Base-by-base conservation (phyloP, 176 grass and related monocot species). In the Panicum miliaceum region DNA sequence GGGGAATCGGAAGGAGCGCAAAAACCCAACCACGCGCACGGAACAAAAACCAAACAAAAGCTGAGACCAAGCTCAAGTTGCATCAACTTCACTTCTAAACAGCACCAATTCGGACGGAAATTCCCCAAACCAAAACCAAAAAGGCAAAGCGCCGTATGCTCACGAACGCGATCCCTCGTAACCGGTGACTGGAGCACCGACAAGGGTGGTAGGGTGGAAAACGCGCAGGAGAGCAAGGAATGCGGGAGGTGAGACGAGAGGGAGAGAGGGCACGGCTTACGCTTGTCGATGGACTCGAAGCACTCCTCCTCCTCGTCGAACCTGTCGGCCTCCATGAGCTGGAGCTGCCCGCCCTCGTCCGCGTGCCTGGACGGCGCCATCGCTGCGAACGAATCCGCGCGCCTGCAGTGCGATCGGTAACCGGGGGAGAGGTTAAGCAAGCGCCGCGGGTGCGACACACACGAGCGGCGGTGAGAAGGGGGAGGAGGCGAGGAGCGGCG, bases 261-360 rank as follows among this genome's bases (percentile, higher is more conserved):
- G 60, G 51, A 36, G 56, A 38, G 57, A 20, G 45, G 52, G 57
- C 62, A 19, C 16, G 75, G 51, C 71, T 40, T 84, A 94, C 95
- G 52, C 90, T 93, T 94, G 47, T 97, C 95, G 70, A 97, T 94
- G 26, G 95, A 81, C 84, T 95, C 92, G 72, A 98, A 98, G 92
- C 75, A 85, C 74, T 95, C 92, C 58, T 95, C 90, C 83, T 97
- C 95, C 20, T 93, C 95, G 14, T 94, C 91, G 19, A 71, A 41
- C 68, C 79, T 81, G 59, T 93, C 91, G n/a, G 77, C 59, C 64
- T 95, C 92, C 87, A 98, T 78, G 62, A 98, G 92, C 90, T 95
- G 95, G 23, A 95, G 95, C 89, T 93, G 92, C 76, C 92, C 87
- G 48, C 86, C 89, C 50, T 94, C 90, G 70, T 97, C 94, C 58